Percentiles rank a stretch among this genome's conserved stretches.
phyloP scores from a whole-genome alignment of 163 green algal species.

The Chlorella variabilis region DNA sequence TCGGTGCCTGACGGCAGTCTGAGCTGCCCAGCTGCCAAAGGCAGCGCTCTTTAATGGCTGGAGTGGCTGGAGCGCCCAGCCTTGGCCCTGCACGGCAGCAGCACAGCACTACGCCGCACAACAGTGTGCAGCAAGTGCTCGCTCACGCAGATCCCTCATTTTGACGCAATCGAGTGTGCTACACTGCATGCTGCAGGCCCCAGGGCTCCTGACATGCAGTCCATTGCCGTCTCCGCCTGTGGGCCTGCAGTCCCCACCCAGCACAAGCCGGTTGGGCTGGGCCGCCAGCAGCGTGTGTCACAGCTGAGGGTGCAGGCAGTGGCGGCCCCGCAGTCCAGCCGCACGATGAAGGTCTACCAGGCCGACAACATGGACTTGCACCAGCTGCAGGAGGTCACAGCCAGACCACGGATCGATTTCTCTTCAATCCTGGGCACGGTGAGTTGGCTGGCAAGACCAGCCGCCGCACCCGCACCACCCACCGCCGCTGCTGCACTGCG shows the following conservation, averaged over 20 bases:
- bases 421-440: conserved; percentile 75
- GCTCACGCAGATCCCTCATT: background rate
- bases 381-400: conserved; percentile 47
- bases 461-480: background rate
- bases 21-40: background rate
- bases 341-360: conserved; percentile 39
- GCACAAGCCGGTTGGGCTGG: too few species aligned
- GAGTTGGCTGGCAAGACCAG: conserved; percentile 23
- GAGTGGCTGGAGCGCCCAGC: background rate
- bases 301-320: conserved; percentile 26
- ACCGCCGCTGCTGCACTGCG: background rate
- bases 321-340: conserved; percentile 11
- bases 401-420: conserved; percentile 83
- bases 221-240: too few species aligned
- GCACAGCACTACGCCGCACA: too few species aligned
- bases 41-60: background rate
- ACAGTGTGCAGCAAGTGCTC: too few species aligned
- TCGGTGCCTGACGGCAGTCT: background rate
- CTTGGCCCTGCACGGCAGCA: background rate
- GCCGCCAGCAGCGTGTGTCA: background rate
- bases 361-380: conserved; percentile 33
- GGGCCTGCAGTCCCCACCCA: too few species aligned
- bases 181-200: too few species aligned
- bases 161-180: too few species aligned
- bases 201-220: too few species aligned